Evolutionary conservation across 345 rosid genomes (phyloP).

Genomic region (Toxicodendron radicans): DNA sequence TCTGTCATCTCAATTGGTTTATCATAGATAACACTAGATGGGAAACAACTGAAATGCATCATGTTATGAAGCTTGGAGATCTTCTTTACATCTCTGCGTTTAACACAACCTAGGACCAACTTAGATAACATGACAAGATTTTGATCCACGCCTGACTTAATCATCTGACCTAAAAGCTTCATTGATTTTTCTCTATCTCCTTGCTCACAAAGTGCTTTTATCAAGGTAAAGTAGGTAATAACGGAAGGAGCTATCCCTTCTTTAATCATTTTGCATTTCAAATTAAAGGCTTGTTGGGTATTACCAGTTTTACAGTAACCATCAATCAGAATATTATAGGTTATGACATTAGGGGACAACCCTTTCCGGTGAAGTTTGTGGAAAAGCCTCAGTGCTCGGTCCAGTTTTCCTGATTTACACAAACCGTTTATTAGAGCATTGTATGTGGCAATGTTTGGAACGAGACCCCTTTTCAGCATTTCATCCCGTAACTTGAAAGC

Average conservation of each 20-base stretch:
- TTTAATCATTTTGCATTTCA: constrained; percentile 47
- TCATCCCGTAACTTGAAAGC: constrained; percentile 71
- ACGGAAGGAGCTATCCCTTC: constrained; percentile 44
- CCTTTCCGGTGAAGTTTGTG: constrained; percentile 57
- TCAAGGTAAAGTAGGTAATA: constrained; percentile 35
- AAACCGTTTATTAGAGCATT: constrained; percentile 68
- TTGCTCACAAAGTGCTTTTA: constrained; percentile 37
- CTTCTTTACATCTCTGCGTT: constrained; percentile 15
- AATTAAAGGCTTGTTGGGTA: constrained; percentile 46
- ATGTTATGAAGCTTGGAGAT: constrained; percentile 20
- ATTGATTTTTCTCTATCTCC: constrained; percentile 28
- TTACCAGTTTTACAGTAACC: constrained; percentile 48
- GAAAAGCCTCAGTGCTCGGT: constrained; percentile 59
- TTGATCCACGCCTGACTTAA: constrained; percentile 22
- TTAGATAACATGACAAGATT: constrained; percentile 20
- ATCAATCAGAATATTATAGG: constrained; percentile 56
- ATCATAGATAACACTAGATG: constrained; percentile 9
- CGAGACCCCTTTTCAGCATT: constrained; percentile 55
- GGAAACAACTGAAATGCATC: constrained; percentile 18
- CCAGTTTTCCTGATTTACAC: constrained; percentile 55
- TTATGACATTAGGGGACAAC: constrained; percentile 48
- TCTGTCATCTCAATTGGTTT: constrained; percentile 19
- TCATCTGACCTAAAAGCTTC: constrained; percentile 37
- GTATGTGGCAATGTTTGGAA: constrained; percentile 60
- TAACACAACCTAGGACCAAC: constrained; percentile 20